Conservation (phyloP, 768 basidiomycete genomes). For the Hortiboletus flavorubellus region DNA sequence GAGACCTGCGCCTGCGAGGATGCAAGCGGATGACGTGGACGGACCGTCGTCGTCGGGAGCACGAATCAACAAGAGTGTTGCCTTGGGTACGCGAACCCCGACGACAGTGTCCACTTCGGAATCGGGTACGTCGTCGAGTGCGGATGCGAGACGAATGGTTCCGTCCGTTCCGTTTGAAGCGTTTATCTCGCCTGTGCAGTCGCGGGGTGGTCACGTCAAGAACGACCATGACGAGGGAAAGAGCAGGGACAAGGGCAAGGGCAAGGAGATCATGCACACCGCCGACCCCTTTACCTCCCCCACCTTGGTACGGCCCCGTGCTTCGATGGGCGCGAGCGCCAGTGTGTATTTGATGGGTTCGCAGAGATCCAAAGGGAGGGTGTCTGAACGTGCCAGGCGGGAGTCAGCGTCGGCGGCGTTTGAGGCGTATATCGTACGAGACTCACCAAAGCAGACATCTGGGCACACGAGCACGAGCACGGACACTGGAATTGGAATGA, state of each 20-base stretch:
- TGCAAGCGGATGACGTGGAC: background rate
- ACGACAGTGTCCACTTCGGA: background rate
- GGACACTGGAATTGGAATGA: background rate
- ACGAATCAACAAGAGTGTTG: background rate
- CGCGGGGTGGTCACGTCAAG: background rate
- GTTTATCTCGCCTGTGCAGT: constrained; percentile 21
- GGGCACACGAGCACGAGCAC: background rate
- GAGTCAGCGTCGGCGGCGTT: constrained; percentile 15
- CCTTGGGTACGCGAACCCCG: background rate
- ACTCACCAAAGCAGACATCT: background rate
- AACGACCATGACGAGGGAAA: too few species aligned
- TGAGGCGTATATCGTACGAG: constrained; percentile 18
- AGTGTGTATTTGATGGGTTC: background rate
- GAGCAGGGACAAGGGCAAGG: background rate
- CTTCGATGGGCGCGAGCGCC: background rate
- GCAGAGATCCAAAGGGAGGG: background rate
- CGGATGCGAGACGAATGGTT: background rate
- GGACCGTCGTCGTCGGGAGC: background rate
- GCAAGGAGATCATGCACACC: background rate
- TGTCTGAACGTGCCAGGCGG: constrained; percentile 2
- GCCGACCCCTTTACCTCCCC: background rate
- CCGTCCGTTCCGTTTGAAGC: constrained; percentile 14
- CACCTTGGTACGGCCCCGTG: background rate
- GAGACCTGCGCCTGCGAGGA: too few species aligned
- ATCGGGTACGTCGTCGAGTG: background rate